phyloP scores from a whole-genome alignment of 73 alveolate species.

The Paramecium sexaurelia region DNA sequence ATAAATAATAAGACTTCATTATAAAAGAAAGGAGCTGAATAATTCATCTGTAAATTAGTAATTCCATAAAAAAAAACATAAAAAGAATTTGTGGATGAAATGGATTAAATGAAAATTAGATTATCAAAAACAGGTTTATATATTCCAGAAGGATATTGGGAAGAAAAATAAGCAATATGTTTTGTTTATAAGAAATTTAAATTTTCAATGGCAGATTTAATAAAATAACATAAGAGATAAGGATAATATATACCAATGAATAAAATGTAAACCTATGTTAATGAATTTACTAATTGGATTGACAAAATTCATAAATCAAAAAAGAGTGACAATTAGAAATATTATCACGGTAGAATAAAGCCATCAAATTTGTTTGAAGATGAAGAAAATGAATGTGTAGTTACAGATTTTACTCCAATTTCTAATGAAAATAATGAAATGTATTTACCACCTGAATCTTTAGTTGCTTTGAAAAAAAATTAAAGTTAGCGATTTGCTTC shows the following conservation, averaged over 20 bases:
- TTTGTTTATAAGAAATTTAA: constrained; percentile 17
- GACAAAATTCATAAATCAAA: constrained; percentile 2
- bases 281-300: not conserved
- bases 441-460: constrained; percentile 23
- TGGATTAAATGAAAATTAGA: not conserved
- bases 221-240: not conserved
- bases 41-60: not conserved
- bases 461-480: not conserved
- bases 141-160: constrained; percentile 44
- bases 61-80: not conserved
- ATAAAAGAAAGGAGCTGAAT: not conserved
- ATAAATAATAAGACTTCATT: not conserved
- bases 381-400: not conserved
- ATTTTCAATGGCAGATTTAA: constrained; percentile 40
- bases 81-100: constrained; percentile 12
- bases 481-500: not conserved
- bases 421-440: constrained; percentile 8
- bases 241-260: constrained; percentile 27
- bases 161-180: not conserved
- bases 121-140: not conserved
- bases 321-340: not conserved
- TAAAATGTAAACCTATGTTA: constrained; percentile 3
- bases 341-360: constrained; percentile 17
- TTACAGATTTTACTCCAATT: not conserved
- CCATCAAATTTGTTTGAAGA: constrained; percentile 50